Evolutionary conservation across 805 yeast species (phyloP), one percentile per base, ranked within the genome.

Genomic region (Metschnikowia arizonensis): DNA sequence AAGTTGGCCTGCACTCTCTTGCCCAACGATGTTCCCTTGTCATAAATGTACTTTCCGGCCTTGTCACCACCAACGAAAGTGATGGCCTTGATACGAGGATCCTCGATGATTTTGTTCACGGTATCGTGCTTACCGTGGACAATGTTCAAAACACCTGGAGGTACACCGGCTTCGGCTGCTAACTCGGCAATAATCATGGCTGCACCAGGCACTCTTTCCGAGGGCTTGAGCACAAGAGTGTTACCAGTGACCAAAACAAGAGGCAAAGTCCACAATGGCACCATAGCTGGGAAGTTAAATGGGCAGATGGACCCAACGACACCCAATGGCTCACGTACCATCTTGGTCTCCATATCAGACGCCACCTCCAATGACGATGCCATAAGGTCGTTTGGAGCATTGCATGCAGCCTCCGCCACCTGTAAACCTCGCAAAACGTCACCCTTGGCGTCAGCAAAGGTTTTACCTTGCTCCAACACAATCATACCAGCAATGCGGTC

Each of bases 261-360:
- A 6, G 86, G 86, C 45, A 81, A 66, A 23, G 82, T 73, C 86
- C 86, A 81, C 54, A 81, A 69, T 8, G 43, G 85, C 54, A 85
- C 86, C 91, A 84, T 84, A 35, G 88, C 90, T 21, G 91, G 91
- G 78, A 84, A 84, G 68, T 84, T 84, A 72, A 84, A 84, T 17
- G 91, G 91, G 52, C 85, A 79, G 57, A 84, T 85, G 19, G 89
- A 84, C 12, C 83, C 88, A 48, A 84, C 78, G 6, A 84, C 86
- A 26, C 91, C 91, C 49, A 83, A 68, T 35, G 88, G 88, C 62
- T 79, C 84, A 55, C 89, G 77, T 41, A 71, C 84, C 85, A 82
- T 81, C 56, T 81, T 74, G 25, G 90, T 84, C 61, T 83, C 88
- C 89, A 83, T 83, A 56, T 82, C 85, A 14, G 74, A 69, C 26